Percentiles rank a stretch among this genome's conserved stretches.
These are phyloP conservation scores for Phoma sp. DNA, from an alignment of 2,329 filamentous ascomycete genomes.

Conservation along the genomic window DNA sequence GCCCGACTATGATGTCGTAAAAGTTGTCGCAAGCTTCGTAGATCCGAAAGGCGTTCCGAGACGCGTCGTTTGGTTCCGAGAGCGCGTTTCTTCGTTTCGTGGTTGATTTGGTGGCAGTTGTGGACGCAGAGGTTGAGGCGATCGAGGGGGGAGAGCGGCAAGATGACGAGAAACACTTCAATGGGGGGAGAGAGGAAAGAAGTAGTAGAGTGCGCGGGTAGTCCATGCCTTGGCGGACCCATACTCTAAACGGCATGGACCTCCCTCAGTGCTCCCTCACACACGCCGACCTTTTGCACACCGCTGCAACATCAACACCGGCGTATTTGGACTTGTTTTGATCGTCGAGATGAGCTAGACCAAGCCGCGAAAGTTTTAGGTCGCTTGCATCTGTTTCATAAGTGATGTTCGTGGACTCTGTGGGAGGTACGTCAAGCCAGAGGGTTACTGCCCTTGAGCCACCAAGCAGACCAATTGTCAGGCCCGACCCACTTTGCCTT, in stretches of 20 bases:
- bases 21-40: conserved; percentile 39
- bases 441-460: conserved; percentile 35
- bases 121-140: conserved; percentile 34
- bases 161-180: conserved; percentile 46
- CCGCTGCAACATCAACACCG: conserved; percentile 47
- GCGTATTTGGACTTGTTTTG: conserved; percentile 71
- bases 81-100: conserved; percentile 49
- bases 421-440: conserved; percentile 7
- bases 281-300: conserved; percentile 37
- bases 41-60: conserved; percentile 43
- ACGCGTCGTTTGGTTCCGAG: conserved; percentile 50
- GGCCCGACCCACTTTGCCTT: conserved; percentile 42
- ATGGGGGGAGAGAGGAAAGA: conserved; percentile 33
- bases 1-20: conserved; percentile 31
- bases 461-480: conserved; percentile 35
- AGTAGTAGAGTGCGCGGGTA: conserved; percentile 36
- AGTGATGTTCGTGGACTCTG: conserved; percentile 11
- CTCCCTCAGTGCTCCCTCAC: conserved; percentile 35
- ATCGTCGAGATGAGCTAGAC: conserved; percentile 51
- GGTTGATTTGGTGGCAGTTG: conserved; percentile 38
- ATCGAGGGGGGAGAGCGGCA: conserved; percentile 37
- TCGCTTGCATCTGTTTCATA: conserved; percentile 7
- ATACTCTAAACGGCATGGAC: conserved; percentile 35
- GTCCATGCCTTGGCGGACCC: conserved; percentile 27
- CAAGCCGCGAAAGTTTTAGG: conserved; percentile 17